Evolutionary conservation across 768 basidiomycete species (phyloP).

Genomic region (Amanita inopinata): DNA sequence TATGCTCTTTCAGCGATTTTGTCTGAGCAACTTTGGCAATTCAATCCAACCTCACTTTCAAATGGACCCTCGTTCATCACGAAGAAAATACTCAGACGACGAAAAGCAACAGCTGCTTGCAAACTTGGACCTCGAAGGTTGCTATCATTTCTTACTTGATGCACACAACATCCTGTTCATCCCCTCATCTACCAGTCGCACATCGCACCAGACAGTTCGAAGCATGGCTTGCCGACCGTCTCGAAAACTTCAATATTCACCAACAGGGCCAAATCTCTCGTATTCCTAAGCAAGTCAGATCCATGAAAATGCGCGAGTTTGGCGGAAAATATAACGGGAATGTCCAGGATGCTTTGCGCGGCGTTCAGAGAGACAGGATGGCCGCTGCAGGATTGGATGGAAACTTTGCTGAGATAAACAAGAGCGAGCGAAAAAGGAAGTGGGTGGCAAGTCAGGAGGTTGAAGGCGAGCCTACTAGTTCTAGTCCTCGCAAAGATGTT

Average conservation of each 20-base stretch:
- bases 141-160: slow-evolving; percentile 8
- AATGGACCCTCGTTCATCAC: slow-evolving; percentile 23
- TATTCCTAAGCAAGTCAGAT: slow-evolving; percentile 66
- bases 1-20: slow-evolving; percentile 15
- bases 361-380: slow-evolving; percentile 56
- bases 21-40: too few relatives aligned
- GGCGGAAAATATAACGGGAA: slow-evolving; percentile 71
- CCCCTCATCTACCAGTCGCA: slow-evolving; percentile 39
- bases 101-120: slow-evolving; percentile 68
- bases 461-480: slow-evolving; percentile 30
- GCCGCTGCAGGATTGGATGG: slow-evolving; percentile 39
- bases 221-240: slow-evolving; percentile 62
- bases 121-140: slow-evolving; percentile 78
- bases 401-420: slow-evolving; percentile 48
- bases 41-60: slow-evolving; percentile 8
- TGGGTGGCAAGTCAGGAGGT: slow-evolving; percentile 61
- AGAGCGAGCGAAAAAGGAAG: slow-evolving; percentile 64
- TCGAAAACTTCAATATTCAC: slow-evolving; percentile 66
- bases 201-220: slow-evolving; percentile 69
- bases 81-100: slow-evolving; percentile 40
- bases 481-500: slow-evolving; percentile 15
- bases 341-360: slow-evolving; percentile 59
- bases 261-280: slow-evolving; percentile 67
- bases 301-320: slow-evolving; percentile 69
- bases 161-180: slow-evolving; percentile 1